Percentiles rank a stretch among this genome's conserved stretches.
Conservation (phyloP, 768 basidiomycete species). For the Pisolithus marmoratus region DNA sequence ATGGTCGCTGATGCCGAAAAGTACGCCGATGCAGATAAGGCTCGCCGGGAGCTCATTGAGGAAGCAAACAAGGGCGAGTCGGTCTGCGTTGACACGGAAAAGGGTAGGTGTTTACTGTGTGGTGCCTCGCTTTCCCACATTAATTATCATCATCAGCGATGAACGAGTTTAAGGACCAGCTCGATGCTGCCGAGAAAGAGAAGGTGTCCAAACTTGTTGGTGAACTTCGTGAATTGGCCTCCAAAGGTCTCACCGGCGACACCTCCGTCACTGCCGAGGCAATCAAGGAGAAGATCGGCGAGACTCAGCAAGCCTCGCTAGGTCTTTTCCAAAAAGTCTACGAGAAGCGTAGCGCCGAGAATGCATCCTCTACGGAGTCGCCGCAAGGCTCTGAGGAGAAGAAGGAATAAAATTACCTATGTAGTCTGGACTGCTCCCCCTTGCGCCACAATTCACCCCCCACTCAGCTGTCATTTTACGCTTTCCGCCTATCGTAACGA, state of each 20-base stretch:
- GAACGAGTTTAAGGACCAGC: no score
- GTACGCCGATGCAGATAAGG: constrained; percentile 90
- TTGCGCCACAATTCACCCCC: no score
- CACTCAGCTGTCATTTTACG: no score
- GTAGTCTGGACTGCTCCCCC: no score
- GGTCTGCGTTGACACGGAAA: constrained; percentile 91
- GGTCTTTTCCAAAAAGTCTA: constrained; percentile 98
- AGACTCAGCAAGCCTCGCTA: constrained; percentile 93
- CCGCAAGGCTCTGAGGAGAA: constrained; percentile 51
- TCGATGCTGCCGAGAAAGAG: no score
- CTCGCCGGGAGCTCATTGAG: constrained; percentile 83
- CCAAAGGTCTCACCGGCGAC: constrained; percentile 87
- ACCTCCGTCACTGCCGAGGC: constrained; percentile 72
- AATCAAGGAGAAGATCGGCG: constrained; percentile 89
- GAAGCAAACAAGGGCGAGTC: constrained; percentile 96
- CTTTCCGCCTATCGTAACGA: no score
- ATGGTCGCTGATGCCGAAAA: constrained; percentile 96
- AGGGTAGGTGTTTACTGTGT: constrained; percentile 46
- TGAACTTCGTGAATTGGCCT: no score
- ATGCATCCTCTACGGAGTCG: constrained; percentile 39
- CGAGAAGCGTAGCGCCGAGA: constrained; percentile 85
- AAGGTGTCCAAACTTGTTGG: no score
- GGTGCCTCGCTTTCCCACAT: neutral
- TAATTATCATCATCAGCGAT: no score
- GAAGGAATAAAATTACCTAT: no score